Evolutionary conservation across 2,329 filamentous ascomycete genomes (phyloP), one percentile per base, ranked within the genome.

Genomic region (Colletotrichum tropicale): DNA sequence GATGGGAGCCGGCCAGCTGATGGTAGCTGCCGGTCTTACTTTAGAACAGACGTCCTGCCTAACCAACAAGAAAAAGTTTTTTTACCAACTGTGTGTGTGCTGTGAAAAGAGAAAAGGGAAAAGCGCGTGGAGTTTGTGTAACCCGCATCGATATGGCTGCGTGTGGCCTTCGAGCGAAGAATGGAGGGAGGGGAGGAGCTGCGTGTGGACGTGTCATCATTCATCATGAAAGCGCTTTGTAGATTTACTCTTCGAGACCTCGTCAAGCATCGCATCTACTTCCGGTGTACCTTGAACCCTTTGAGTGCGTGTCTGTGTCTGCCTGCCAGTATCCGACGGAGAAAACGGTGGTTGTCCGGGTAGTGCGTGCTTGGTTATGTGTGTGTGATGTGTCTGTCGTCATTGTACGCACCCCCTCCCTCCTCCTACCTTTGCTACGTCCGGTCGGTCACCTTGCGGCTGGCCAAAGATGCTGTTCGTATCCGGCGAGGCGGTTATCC

Each of bases 1-100:
- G 85, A 81, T 74, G 71, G 3, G 10, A 5, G 5, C 34, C 69
- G 70, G 18, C 68, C 64, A 26, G 56, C 43, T 48, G 66, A 64
- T 30, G 8, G 58, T n/a, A 16, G 28, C 12, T 43, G 38, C 18
- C 43, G 38, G 34, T n/a, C 64, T 30, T 32, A 34, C n/a, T 32
- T 34, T 62, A 62, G 58, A 34, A 12, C n/a, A 62, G 58, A 52
- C 10, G 43, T 52, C 6, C n/a, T 52, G 43, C n/a, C 43, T 8
- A 52, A 52, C 58, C 30, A 62, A 58, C n/a, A 32, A 64, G 21
- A 32, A 71, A 34, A 32, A 64, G 34, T 55, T 26, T 69, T 66
- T 48, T 32, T 32, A 8, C 32, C 15, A 64, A 64, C 4, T 64
- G 5, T 26, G 28, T 32, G 18, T 52, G 28, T n/a, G 28, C 30